phyloP scores from a whole-genome alignment of 2,329 filamentous ascomycete species.

The Neonectria magnoliae region DNA sequence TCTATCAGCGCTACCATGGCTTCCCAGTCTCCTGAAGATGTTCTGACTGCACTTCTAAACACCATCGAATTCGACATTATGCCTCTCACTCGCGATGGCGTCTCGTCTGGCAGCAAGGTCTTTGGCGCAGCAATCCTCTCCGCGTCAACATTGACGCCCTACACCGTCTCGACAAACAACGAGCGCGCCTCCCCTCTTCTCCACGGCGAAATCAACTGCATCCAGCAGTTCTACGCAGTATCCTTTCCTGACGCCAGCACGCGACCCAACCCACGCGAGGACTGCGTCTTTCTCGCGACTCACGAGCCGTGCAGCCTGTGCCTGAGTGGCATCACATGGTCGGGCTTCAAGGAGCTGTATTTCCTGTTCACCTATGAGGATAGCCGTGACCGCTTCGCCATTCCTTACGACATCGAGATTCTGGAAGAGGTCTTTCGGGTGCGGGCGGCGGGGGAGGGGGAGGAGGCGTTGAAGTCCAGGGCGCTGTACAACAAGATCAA shows the following conservation, averaged over 20 bases:
- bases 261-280: conserved; percentile 52
- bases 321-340: conserved; percentile 67
- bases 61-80: conserved; percentile 59
- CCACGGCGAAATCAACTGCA: conserved; percentile 70
- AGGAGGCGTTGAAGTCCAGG: conserved; percentile 49
- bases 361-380: conserved; percentile 70
- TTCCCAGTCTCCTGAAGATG: conserved; percentile 20
- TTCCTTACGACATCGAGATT: conserved; percentile 68
- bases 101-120: conserved; percentile 63
- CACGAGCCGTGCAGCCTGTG: conserved; percentile 69
- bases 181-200: conserved; percentile 64
- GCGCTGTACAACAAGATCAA: conserved; percentile 65
- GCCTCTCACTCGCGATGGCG: conserved; percentile 60
- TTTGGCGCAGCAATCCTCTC: conserved; percentile 66
- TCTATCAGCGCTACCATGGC: conserved; percentile 8
- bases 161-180: conserved; percentile 66
- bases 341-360: conserved; percentile 65
- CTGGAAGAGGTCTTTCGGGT: conserved; percentile 65
- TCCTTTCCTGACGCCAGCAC: conserved; percentile 46
- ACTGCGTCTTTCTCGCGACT: conserved; percentile 67
- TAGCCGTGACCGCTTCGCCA: conserved; percentile 63
- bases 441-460: conserved; percentile 49
- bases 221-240: conserved; percentile 64
- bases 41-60: conserved; percentile 54
- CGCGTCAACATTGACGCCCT: conserved; percentile 51